Percentiles rank a stretch among this genome's conserved stretches.
Evolutionary conservation across 2,329 filamentous ascomycete species (phyloP).

Genomic region (Claviceps purpurea): DNA sequence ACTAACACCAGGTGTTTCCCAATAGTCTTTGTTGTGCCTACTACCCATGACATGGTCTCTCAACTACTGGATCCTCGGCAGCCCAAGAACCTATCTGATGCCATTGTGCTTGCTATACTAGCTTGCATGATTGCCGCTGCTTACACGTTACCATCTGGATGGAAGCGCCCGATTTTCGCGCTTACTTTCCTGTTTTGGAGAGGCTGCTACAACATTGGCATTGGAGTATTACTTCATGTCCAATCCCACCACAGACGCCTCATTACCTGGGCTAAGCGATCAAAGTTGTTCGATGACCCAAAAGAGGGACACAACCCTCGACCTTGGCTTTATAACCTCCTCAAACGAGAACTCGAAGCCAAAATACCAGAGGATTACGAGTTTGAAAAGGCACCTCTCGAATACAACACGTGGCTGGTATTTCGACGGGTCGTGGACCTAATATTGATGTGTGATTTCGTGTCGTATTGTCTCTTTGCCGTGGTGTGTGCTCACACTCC

Average conservation of each 20-base stretch:
- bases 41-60: constrained; percentile 98
- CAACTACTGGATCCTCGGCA: constrained; percentile 89
- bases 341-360: constrained; percentile 83
- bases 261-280: constrained; percentile 76
- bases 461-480: constrained; percentile 92
- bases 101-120: constrained; percentile 65
- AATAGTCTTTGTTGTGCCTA: constrained; percentile 84
- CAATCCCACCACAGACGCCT: constrained; percentile 84
- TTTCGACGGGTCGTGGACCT: constrained; percentile 92
- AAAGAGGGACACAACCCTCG: constrained; percentile 68
- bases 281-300: constrained; percentile 75
- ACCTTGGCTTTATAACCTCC: constrained; percentile 66
- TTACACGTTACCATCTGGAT: constrained; percentile 54
- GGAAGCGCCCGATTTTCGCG: constrained; percentile 68
- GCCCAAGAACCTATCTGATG: constrained; percentile 87
- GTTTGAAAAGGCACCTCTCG: constrained; percentile 83
- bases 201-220: constrained; percentile 82
- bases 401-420: constrained; percentile 98
- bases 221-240: constrained; percentile 74
- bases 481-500: constrained; percentile 73
- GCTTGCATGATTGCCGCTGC: constrained; percentile 60
- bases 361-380: constrained; percentile 91
- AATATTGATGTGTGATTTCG: constrained; percentile 97
- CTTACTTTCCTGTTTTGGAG: constrained; percentile 85
- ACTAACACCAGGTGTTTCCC: constrained; percentile 6